Percentiles rank a stretch among this genome's conserved stretches.
Evolutionary conservation across 768 basidiomycete species (phyloP).

Genomic region (Clitopilus hobsonii): DNA sequence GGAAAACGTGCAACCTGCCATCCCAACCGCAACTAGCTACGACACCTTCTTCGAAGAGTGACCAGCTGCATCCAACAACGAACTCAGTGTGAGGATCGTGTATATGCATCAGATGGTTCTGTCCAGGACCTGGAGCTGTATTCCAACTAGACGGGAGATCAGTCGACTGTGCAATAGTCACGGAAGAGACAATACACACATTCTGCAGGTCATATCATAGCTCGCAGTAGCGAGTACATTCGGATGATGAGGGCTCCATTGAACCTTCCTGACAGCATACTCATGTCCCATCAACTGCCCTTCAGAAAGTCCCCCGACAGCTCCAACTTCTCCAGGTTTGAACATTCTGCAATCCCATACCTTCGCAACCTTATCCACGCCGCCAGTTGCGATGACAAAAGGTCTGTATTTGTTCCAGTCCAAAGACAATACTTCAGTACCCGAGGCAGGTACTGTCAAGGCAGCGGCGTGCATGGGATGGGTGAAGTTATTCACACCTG

Average conservation of each 20-base stretch:
- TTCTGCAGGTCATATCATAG: slow-evolving; percentile 94
- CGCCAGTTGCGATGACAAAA: slow-evolving; percentile 69
- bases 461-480: slow-evolving; percentile 65
- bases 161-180: background rate
- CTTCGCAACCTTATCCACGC: slow-evolving; percentile 72
- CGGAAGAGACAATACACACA: slow-evolving; percentile 48
- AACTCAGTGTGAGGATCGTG: slow-evolving; percentile 94
- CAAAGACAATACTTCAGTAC: slow-evolving; percentile 72
- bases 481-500: slow-evolving; percentile 53
- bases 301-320: slow-evolving; percentile 72
- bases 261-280: slow-evolving; percentile 84
- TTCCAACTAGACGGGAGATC: slow-evolving; percentile 56
- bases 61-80: slow-evolving; percentile 89
- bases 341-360: slow-evolving; percentile 91
- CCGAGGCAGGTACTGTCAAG: slow-evolving; percentile 74
- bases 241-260: slow-evolving; percentile 80
- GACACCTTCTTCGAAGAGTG: slow-evolving; percentile 83
- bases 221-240: slow-evolving; percentile 67
- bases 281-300: slow-evolving; percentile 76
- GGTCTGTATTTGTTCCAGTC: slow-evolving; percentile 95
- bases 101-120: slow-evolving; percentile 56
- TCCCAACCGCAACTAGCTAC: slow-evolving; percentile 95
- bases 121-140: slow-evolving; percentile 46
- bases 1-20: slow-evolving; percentile 74
- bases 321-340: slow-evolving; percentile 44